A percentile compares a stretch with the other conserved stretches of the same genome.
Conservation (phyloP, 805 yeast species). For the Saccharomycopsis capsularis region DNA sequence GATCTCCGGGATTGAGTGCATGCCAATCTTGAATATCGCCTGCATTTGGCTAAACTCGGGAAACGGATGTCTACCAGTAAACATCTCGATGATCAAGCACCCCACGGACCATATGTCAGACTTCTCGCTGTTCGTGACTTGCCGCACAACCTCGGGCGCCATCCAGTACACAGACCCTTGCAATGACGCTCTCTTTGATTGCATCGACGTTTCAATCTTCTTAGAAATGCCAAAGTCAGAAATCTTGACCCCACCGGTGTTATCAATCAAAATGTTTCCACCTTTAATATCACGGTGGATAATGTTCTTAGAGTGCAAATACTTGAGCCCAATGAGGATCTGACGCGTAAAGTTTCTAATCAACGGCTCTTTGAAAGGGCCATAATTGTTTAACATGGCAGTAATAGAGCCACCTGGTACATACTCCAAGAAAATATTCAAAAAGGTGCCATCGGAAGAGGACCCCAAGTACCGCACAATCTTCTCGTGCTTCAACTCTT, state of each 20-base stretch:
- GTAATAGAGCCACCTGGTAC: conserved; percentile 45
- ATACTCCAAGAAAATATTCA: conserved; percentile 31
- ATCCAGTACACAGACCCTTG: conserved; percentile 95
- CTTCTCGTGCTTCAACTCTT: conserved; percentile 50
- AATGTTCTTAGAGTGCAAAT: conserved; percentile 50
- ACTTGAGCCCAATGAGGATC: conserved; percentile 47
- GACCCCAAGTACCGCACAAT: conserved; percentile 55
- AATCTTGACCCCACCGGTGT: conserved; percentile 54
- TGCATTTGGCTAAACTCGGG: conserved; percentile 95
- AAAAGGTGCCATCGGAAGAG: conserved; percentile 18
- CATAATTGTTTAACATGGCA: conserved; percentile 49
- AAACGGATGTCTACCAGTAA: conserved; percentile 93
- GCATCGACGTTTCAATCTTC: conserved; percentile 26
- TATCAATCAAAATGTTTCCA: conserved; percentile 53
- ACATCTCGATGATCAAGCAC: conserved; percentile 89
- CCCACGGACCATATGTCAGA: conserved; percentile 99
- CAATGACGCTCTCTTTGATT: conserved; percentile 38
- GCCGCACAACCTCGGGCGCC: conserved; percentile 99
- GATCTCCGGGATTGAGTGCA: conserved; percentile 69
- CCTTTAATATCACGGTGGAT: conserved; percentile 63
- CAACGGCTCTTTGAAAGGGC: conserved; percentile 56
- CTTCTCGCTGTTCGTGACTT: conserved; percentile 80
- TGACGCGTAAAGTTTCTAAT: conserved; percentile 49
- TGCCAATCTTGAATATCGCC: conserved; percentile 91
- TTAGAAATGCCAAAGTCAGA: conserved; percentile 64